Conservation (phyloP, 176 grass and related monocot genomes). For the Avena insularis region DNA sequence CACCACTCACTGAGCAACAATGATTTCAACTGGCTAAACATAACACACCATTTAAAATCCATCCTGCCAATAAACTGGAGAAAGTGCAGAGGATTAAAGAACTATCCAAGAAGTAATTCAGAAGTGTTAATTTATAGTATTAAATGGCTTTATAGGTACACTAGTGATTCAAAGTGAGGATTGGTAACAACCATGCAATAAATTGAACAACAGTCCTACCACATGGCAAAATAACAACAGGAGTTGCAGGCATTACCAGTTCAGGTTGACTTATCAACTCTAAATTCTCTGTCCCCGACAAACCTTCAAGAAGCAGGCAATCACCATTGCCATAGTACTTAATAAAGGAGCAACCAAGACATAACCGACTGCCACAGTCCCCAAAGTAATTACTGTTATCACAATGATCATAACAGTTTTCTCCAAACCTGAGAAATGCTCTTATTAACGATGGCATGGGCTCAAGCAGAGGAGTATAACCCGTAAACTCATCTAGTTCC, state of each 20-base stretch:
- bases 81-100: not conserved
- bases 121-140: not conserved
- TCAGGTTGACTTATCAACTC: not conserved
- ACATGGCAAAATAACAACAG: not conserved
- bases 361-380: not conserved
- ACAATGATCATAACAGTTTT: not conserved
- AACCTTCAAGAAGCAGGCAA: not conserved
- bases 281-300: not conserved
- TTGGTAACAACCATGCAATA: not conserved
- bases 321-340: not conserved
- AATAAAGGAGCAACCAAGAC: not conserved
- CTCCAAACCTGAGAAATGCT: not conserved
- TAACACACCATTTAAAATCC: not conserved
- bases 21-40: not conserved
- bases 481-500: not conserved
- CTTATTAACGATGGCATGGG: not conserved
- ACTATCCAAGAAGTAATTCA: not conserved
- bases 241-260: not conserved
- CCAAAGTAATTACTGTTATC: not conserved
- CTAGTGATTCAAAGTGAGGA: not conserved
- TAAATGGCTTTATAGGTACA: not conserved
- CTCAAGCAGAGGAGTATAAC: not conserved
- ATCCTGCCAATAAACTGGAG: not conserved
- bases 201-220: not conserved
- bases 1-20: conserved; percentile 5